Evolutionary conservation across 108 stramenopile genomes (phyloP).

Genomic region (Conticribra guillardii): DNA sequence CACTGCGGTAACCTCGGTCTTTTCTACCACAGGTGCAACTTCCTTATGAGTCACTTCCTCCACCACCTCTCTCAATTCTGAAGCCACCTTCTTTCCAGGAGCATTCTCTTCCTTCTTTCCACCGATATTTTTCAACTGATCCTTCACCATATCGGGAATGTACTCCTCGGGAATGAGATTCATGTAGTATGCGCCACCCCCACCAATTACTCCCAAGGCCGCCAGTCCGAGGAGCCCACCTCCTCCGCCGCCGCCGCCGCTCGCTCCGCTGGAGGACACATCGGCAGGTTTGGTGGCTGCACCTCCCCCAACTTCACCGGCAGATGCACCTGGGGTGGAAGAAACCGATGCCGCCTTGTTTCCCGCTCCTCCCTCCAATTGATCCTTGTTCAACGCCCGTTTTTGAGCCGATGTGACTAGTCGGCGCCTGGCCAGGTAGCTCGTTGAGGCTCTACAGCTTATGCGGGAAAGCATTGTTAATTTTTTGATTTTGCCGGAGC

Average conservation of each 20-base stretch:
- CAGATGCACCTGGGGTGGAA: slow-evolving; percentile 1
- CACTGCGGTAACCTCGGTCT: background rate
- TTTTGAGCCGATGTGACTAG: slow-evolving; percentile 41
- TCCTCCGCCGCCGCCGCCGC: slow-evolving; percentile 18
- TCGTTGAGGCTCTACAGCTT: background rate
- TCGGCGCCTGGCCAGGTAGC: background rate
- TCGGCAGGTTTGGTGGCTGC: slow-evolving; percentile 25
- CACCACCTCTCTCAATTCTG: slow-evolving; percentile 7
- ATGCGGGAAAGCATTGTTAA: background rate
- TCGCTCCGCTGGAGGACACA: background rate
- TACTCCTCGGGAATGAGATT: slow-evolving; percentile 45
- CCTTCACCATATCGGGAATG: slow-evolving; percentile 9
- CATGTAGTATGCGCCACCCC: slow-evolving; percentile 46
- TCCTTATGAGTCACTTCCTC: slow-evolving; percentile 25
- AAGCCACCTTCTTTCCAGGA: slow-evolving; percentile 5
- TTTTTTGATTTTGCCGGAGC: background rate
- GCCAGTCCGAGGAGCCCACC: slow-evolving; percentile 18
- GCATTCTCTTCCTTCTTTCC: background rate
- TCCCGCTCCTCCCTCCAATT: slow-evolving; percentile 45
- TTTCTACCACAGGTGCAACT: background rate
- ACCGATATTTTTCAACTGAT: slow-evolving; percentile 1
- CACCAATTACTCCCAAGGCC: slow-evolving; percentile 35
- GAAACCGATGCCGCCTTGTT: background rate
- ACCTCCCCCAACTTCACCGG: slow-evolving; percentile 17
- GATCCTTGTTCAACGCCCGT: slow-evolving; percentile 56